Base-by-base conservation (phyloP, 2,329 filamentous ascomycete species). In the Stagonosporopsis cucurbitacearum region DNA sequence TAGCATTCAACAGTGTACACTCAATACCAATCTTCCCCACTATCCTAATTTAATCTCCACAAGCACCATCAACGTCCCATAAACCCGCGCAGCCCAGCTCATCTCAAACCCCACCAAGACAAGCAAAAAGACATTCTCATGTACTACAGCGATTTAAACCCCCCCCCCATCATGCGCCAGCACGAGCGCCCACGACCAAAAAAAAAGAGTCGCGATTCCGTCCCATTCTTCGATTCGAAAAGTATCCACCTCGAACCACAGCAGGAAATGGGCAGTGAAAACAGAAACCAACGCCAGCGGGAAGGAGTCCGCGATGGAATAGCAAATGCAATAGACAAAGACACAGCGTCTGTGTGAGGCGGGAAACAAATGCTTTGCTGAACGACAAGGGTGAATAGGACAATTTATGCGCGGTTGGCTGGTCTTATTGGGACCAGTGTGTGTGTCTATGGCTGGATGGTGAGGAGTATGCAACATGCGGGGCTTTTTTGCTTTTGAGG, bases 341-440 rank as follows among this genome's bases (percentile, higher is more conserved):
- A 30, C 13, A 13, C 28, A 37, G 20, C 20, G 17, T 37, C 7
- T 19, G 8, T 20, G 35, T 4, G 17, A 37, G 19, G 19, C 17
- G 35, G 20, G 19, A 28, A 32, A 40, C 35, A 46, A 49, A 42
- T 36, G 50, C 42, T 41, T 41, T 45, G 50, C 43, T 47, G 11
- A 28, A 46, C 12, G 12, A 47, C 50, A 47, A 15, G 17, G 33
- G 17, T 20, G 26, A 19, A 36, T 4, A 36, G 25, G 4, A 30
- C 13, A 22, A 32, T 42, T 1, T 15, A 47, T 2, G 20, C n/a
- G 43, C 28, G 28, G 8, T 12, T 8, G 11, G 6, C 47, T 28
- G 30, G 36, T 26, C n/a, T 13, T 13, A 22, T 19, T 2, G 42
- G 39, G 22, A 11, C 43, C 39, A 17, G 35, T 9, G 30, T 26